These are phyloP conservation scores for Osmanthus fragrans DNA, from an alignment of 257 asterid species.

Conservation along the genomic window DNA sequence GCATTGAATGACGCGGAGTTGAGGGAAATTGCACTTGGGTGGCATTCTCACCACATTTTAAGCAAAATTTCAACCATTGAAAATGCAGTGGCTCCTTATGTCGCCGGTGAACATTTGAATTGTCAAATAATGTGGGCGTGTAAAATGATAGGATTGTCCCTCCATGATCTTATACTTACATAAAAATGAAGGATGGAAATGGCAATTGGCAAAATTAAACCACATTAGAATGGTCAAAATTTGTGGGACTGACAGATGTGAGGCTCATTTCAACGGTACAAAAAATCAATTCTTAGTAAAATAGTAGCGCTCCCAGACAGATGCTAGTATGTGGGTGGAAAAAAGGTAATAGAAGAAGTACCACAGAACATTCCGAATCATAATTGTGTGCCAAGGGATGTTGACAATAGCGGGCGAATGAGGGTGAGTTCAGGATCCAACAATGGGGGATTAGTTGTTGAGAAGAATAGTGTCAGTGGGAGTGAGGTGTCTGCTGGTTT, in stretches of 20 bases:
- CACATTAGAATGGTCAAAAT: too few species aligned
- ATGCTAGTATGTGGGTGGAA: background rate
- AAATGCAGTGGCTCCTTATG: too few species aligned
- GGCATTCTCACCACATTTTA: too few species aligned
- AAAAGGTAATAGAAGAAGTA: constrained; percentile 15
- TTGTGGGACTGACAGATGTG: too few species aligned
- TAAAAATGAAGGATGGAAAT: too few species aligned
- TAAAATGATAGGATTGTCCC: background rate
- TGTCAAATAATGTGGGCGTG: too few species aligned
- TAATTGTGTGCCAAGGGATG: constrained; percentile 44
- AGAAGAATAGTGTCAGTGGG: constrained; percentile 19
- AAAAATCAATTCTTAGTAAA: background rate
- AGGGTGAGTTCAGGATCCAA: constrained; percentile 10
- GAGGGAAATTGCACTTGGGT: constrained; percentile 30
- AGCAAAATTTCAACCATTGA: too few species aligned
- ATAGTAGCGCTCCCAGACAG: too few species aligned
- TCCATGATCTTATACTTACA: too few species aligned
- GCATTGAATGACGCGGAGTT: constrained; percentile 55
- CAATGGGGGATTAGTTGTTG: constrained; percentile 19
- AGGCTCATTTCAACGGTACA: too few species aligned
- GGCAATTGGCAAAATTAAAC: too few species aligned
- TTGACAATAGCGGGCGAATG: constrained; percentile 36
- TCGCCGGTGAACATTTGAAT: too few species aligned
- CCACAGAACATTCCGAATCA: constrained; percentile 12
- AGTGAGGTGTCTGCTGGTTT: constrained; percentile 22